A percentile compares a stretch with the other conserved stretches of the same genome.
phyloP scores from a whole-genome alignment of 176 grass and related monocot genomes.

The Eragrostis curvula region DNA sequence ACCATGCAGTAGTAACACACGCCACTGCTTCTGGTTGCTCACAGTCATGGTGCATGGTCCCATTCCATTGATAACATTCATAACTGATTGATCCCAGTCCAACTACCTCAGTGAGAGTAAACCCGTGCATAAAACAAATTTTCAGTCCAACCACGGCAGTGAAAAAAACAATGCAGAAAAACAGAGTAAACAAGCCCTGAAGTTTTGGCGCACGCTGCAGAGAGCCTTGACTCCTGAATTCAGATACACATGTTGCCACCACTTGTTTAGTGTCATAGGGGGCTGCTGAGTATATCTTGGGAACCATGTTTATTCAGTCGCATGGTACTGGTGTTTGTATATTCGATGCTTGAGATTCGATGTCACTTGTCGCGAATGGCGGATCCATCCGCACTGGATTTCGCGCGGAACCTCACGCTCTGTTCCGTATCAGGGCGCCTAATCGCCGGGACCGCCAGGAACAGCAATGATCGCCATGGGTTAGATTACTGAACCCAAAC shows the following conservation, averaged over 20 bases:
- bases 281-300: background rate
- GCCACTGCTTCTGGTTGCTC: background rate
- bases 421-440: conserved; percentile 33
- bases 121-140: too few relatives aligned
- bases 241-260: background rate
- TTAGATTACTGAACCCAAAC: background rate
- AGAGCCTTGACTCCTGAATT: background rate
- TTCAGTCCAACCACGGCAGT: background rate
- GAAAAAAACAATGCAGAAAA: background rate
- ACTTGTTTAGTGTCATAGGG: too few relatives aligned
- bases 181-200: background rate
- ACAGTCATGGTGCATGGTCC: background rate
- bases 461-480: background rate
- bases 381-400: conserved; percentile 13
- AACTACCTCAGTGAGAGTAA: background rate
- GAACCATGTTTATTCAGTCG: background rate
- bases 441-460: background rate
- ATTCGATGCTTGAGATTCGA: conserved; percentile 18
- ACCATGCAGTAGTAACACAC: background rate
- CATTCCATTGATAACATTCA: background rate
- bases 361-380: background rate
- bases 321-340: background rate
- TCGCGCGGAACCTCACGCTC: conserved; percentile 1
- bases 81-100: background rate
- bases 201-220: background rate